Base-by-base conservation (phyloP, 2,329 filamentous ascomycete genomes). In the Hymenoscyphus fructigenus region DNA sequence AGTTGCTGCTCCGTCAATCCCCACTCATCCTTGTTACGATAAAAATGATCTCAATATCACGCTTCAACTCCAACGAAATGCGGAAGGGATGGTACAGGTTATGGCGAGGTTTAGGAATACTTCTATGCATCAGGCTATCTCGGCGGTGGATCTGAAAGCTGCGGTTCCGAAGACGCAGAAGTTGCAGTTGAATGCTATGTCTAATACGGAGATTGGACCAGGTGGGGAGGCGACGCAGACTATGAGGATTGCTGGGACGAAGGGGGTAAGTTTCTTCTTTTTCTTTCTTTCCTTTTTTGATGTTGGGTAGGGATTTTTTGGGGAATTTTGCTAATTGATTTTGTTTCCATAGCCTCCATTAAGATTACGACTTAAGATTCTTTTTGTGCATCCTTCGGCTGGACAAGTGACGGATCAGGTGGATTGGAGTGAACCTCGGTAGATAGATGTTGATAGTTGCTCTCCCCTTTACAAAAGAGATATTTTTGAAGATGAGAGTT, bases 111-210 rank as follows among this genome's bases (percentile, higher is more conserved):
- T 99, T 83, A 86, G 85, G 47, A 98, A 98, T 77, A 85, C 80
- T 0, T 90, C 88, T 15, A 83, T 83, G 65, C 86, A 89, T 34
- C 84, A 83, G 15, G 79, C 81, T 15, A 82, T 98, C 59, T 88
- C 88, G 17, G 86, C 85, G 57, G 91, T 98, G 34, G 92, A 91
- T 29, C 78, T 99, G 69, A 95, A 99, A 77, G 95, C 94, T 55
- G 95, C 95, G 0, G 95, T 99, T 62, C 95, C 95, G 9, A 99
- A 98, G 80, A 92, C 91, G 56, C 95, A 99, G 79, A 97, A 95
- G 77, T 80, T 99, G 73, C 93, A 97, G 76, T 81, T 99, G 69
- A 90, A 96, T 76, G 92, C 90, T 65, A 97, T 99, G 70, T 96
- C 92, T 70, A 91, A 87, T 69, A 81, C 88, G 4, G 91, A 96